phyloP scores from a whole-genome alignment of 2,329 filamentous ascomycete species.

The Huntiella moniliformis region DNA sequence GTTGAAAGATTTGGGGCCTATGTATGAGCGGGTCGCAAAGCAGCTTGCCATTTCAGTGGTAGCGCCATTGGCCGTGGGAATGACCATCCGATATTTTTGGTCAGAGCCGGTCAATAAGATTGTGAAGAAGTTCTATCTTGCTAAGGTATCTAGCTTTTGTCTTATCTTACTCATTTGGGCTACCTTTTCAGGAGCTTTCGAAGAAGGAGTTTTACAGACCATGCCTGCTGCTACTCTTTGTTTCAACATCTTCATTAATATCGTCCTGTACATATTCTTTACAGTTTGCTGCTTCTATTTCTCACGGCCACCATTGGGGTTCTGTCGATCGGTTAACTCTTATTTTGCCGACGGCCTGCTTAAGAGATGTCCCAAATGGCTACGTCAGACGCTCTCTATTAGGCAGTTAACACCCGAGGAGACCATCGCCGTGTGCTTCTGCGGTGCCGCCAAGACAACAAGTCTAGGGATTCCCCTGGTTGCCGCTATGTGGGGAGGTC shows the following conservation, averaged over 20 bases:
- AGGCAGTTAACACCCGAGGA: conserved; percentile 39
- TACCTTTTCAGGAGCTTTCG: conserved; percentile 47
- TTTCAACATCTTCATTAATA: conserved; percentile 48
- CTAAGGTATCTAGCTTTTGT: conserved; percentile 29
- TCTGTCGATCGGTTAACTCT: conserved; percentile 19
- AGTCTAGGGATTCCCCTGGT: conserved; percentile 50
- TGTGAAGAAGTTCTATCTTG: conserved; percentile 33
- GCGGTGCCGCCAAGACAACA: conserved; percentile 54
- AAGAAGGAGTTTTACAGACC: conserved; percentile 39
- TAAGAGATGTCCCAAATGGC: conserved; percentile 15
- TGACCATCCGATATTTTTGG: conserved; percentile 33
- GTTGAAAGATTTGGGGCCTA: conserved; percentile 32
- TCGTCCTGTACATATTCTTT: conserved; percentile 45
- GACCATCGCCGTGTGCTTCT: conserved; percentile 54
- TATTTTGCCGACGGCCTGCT: conserved; percentile 18
- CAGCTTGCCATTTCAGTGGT: conserved; percentile 50
- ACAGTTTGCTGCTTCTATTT: conserved; percentile 39
- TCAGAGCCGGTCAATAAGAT: conserved; percentile 32
- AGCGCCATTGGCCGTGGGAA: conserved; percentile 43
- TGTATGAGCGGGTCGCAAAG: conserved; percentile 49
- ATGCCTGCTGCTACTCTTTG: conserved; percentile 41
- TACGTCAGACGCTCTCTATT: conserved; percentile 24
- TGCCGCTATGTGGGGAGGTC: conserved; percentile 45
- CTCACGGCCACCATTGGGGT: conserved; percentile 23
- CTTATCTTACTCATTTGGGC: conserved; percentile 37